Percentiles rank a stretch among this genome's conserved stretches.
phyloP scores from a whole-genome alignment of 1,284 basidiomycete genomes.

The Papiliotrema terrestris region DNA sequence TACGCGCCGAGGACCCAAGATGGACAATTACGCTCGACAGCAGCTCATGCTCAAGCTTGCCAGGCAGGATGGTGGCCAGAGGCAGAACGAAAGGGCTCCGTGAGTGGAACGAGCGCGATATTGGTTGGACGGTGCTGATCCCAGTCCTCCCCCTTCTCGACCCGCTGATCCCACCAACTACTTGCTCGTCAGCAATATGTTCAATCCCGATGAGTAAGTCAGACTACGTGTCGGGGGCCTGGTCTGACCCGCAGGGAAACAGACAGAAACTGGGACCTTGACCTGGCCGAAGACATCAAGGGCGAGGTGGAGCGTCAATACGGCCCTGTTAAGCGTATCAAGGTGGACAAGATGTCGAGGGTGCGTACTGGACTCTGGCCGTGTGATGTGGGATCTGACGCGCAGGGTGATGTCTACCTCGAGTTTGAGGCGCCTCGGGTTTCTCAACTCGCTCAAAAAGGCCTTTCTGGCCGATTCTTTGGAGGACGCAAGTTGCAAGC shows the following conservation, averaged over 20 bases:
- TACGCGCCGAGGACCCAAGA: slow-evolving; percentile 59
- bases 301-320: slow-evolving; percentile 90
- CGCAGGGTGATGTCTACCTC: slow-evolving; percentile 95
- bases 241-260: slow-evolving; percentile 64
- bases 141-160: slow-evolving; percentile 61
- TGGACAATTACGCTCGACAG: slow-evolving; percentile 92
- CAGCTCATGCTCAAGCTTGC: slow-evolving; percentile 99
- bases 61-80: slow-evolving; percentile 52
- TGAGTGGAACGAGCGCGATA: not conserved
- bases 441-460: slow-evolving; percentile 78
- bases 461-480: slow-evolving; percentile 93
- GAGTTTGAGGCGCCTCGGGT: slow-evolving; percentile 77
- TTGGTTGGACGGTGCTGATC: slow-evolving; percentile 20
- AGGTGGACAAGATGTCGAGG: slow-evolving; percentile 89
- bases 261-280: slow-evolving; percentile 92
- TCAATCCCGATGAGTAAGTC: slow-evolving; percentile 85
- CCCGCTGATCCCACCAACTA: slow-evolving; percentile 62
- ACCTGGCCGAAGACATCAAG: slow-evolving; percentile 93
- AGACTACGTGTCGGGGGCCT: not conserved
- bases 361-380: slow-evolving; percentile 52
- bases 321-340: slow-evolving; percentile 79
- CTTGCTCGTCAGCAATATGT: slow-evolving; percentile 91
- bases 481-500: slow-evolving; percentile 84
- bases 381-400: slow-evolving; percentile 10
- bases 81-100: not conserved